Percentiles rank a stretch among this genome's conserved stretches.
Conservation (phyloP, 2,329 filamentous ascomycete genomes). For the Rosellinia necatrix region DNA sequence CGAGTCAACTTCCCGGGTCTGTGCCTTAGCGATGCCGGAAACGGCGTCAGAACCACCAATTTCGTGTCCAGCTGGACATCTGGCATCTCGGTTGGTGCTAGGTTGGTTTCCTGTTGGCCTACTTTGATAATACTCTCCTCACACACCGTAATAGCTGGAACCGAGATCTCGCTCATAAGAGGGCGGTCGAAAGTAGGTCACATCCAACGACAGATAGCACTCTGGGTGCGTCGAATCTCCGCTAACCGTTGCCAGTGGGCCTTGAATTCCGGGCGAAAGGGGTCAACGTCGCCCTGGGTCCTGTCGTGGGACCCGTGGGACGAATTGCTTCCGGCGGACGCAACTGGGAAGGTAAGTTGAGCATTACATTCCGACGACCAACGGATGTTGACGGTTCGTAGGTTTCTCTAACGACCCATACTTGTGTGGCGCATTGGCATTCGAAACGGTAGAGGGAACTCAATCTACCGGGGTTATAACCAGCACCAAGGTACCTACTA, state of each 20-base stretch:
- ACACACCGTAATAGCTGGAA: conserved; percentile 65
- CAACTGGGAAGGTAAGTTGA: conserved; percentile 62
- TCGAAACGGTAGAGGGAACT: conserved; percentile 67
- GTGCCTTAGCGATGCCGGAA: conserved; percentile 45
- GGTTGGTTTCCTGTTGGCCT: conserved; percentile 24
- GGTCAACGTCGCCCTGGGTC: conserved; percentile 77
- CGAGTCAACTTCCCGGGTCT: conserved; percentile 48
- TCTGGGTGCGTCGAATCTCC: neutral
- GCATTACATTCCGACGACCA: neutral
- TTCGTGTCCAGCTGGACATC: conserved; percentile 49
- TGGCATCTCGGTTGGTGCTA: conserved; percentile 65
- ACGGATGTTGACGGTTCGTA: conserved; percentile 12
- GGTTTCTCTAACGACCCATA: conserved; percentile 61
- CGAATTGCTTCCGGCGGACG: conserved; percentile 64
- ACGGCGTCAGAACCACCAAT: conserved; percentile 43
- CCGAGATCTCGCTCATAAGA: conserved; percentile 66
- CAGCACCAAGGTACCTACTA: conserved; percentile 47
- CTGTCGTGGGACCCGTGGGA: conserved; percentile 71
- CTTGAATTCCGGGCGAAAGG: conserved; percentile 77
- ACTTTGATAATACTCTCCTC: neutral
- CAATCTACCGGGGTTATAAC: conserved; percentile 75
- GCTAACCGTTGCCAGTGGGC: conserved; percentile 55
- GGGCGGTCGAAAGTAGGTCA: conserved; percentile 63
- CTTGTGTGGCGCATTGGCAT: conserved; percentile 53
- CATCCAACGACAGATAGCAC: neutral